Percentiles rank a stretch among this genome's conserved stretches.
phyloP scores from a whole-genome alignment of 2,329 filamentous ascomycete species.

The Penicillium sp. region DNA sequence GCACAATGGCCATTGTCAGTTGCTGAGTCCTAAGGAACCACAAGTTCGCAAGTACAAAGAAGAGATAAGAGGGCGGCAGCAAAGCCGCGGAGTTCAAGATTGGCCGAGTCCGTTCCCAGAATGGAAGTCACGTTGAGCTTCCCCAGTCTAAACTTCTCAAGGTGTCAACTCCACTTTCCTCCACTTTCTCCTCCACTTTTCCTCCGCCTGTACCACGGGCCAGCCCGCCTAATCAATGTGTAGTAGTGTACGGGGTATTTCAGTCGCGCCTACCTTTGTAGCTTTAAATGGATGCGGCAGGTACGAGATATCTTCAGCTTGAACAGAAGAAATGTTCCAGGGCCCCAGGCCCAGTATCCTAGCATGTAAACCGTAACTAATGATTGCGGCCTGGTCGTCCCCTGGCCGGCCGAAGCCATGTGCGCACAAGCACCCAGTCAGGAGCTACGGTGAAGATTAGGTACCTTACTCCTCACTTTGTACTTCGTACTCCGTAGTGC shows the following conservation, averaged over 20 bases:
- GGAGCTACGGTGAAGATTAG: too few relatives aligned
- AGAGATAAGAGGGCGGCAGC: too few relatives aligned
- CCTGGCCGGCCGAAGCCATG: background rate
- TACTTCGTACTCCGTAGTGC: too few relatives aligned
- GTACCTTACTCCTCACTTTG: too few relatives aligned
- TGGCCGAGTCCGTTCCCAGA: background rate
- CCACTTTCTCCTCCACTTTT: background rate
- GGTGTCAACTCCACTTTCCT: background rate
- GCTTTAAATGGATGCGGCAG: background rate
- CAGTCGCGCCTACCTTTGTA: background rate
- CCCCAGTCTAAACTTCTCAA: background rate
- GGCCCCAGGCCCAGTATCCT: too few relatives aligned
- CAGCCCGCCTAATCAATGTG: background rate
- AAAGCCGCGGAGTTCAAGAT: background rate
- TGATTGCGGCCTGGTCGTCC: background rate
- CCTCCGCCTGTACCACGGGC: background rate
- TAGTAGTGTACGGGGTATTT: too few relatives aligned
- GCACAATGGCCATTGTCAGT: background rate
- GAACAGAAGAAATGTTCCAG: too few relatives aligned
- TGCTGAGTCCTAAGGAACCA: too few relatives aligned
- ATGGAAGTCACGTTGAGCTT: background rate
- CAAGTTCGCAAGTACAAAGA: too few relatives aligned
- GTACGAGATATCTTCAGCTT: too few relatives aligned
- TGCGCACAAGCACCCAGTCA: background rate
- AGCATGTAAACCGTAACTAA: background rate